These are phyloP conservation scores for Suhomyces wounanorum DNA, from an alignment of 1,139 yeast genomes.

Conservation along the genomic window DNA sequence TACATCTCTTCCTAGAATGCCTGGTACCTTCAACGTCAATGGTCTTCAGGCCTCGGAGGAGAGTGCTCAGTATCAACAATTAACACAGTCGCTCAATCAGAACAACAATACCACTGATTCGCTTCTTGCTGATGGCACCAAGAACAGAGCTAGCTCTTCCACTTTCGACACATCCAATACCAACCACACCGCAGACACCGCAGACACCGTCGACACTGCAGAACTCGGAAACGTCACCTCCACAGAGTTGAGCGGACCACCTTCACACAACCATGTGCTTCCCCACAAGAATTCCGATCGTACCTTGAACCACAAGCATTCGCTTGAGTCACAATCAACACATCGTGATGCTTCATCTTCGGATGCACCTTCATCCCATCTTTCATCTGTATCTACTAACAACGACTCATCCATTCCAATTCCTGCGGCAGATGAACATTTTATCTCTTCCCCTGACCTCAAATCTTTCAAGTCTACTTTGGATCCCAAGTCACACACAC, in stretches of 20 bases:
- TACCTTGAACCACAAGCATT: conserved; percentile 10
- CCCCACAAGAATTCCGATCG: conserved; percentile 6
- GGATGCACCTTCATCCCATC: background rate
- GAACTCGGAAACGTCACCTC: conserved; percentile 3
- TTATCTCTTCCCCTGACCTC: conserved; percentile 15
- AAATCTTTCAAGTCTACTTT: conserved; percentile 28
- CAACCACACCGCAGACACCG: conserved; percentile 3
- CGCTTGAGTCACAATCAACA: conserved; percentile 8
- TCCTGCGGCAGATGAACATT: background rate
- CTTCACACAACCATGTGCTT: background rate
- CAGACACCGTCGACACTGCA: conserved; percentile 12
- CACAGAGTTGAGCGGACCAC: background rate
- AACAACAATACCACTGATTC: conserved; percentile 16
- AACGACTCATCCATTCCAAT: background rate
- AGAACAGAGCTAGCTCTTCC: conserved; percentile 4
- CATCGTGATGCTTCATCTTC: background rate
- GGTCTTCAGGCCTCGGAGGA: conserved; percentile 39
- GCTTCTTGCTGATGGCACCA: conserved; percentile 5
- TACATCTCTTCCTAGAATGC: conserved; percentile 53
- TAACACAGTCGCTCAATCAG: conserved; percentile 21
- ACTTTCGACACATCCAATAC: conserved; percentile 1
- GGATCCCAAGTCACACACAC: conserved; percentile 43
- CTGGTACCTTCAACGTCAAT: conserved; percentile 61
- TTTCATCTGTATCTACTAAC: background rate
- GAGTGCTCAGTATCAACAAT: conserved; percentile 21